Evolutionary conservation across 2,329 filamentous ascomycete genomes (phyloP), one percentile per base, ranked within the genome.

Genomic region (Neonectria hederae): DNA sequence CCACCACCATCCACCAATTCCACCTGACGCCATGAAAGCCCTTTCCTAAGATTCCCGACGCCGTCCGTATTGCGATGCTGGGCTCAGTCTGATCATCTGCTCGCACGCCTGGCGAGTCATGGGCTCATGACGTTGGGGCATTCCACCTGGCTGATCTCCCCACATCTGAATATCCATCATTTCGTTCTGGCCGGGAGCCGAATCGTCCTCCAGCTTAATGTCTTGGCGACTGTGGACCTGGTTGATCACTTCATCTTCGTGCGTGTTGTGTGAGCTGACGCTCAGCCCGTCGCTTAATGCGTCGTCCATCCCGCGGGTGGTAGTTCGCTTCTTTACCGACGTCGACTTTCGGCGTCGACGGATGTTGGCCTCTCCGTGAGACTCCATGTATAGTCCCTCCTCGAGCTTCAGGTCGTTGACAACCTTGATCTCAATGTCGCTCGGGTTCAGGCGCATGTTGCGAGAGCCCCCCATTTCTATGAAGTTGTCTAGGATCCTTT

Each of bases 361-460:
- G 5, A 78, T 67, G 43, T 72, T 69, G 14, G 76, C 71, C 46
- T 81, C 81, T 6, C 74, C 77, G 19, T 79, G 73, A 28, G 79
- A 75, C 49, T 83, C 78, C 49, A 80, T 74, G 62, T 80, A 79
- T 21, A 82, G 60, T 4, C 79, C 76, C 60, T 81, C 76, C 52
- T 80, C 78, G 17, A 79, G 72, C 49, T 76, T 78, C 35, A 80
- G 72, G 59, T 84, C 81, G 65, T 75, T 77, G 58, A 86, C 81
- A 2, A 87, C 76, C 68, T 83, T 83, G 69, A 82, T 79, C 65
- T 85, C 82, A 42, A 87, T 78, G 63, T 86, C 83, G 30, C 77
- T 78, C 4, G 81, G 75, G 65, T 82, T 86, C 77, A 86, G 83
- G 35, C 83, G 80, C 64, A 82, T 81, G 56, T 82, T 81, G 46